These are phyloP conservation scores for Dicorynia guianensis DNA, from an alignment of 306 rosid species.

Conservation along the genomic window DNA sequence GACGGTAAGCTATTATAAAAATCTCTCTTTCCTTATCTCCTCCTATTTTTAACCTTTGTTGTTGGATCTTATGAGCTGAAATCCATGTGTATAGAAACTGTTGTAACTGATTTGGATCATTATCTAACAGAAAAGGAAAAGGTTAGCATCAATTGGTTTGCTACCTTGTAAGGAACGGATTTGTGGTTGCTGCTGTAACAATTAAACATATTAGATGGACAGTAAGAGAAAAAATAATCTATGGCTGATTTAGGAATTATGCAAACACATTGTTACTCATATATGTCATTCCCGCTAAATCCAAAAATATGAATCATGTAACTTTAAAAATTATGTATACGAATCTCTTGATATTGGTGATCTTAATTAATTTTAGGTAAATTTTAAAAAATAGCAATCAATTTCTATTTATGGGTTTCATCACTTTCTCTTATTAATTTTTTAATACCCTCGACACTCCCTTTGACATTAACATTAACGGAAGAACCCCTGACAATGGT, in stretches of 20 bases:
- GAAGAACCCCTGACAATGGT: no score
- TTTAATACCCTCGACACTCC: no score
- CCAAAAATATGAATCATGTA: not conserved
- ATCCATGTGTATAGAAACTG: constrained; percentile 19
- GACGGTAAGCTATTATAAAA: constrained; percentile 62
- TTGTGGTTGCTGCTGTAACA: constrained; percentile 5
- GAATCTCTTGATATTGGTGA: no score
- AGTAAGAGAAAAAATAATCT: no score
- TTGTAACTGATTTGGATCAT: not conserved
- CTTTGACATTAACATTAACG: no score
- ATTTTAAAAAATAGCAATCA: no score
- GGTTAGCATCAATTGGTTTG: constrained; percentile 9
- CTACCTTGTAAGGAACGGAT: not conserved
- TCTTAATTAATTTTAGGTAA: no score
- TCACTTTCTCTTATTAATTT: no score
- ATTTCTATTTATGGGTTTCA: no score
- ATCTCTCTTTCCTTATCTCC: constrained; percentile 22
- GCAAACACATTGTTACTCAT: not conserved
- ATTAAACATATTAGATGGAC: no score
- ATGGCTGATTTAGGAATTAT: not conserved
- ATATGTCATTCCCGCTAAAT: constrained; percentile 11
- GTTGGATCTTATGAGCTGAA: not conserved
- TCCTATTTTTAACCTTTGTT: not conserved
- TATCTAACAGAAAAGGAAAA: constrained; percentile 7
- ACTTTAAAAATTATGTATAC: no score